Percentiles rank a stretch among this genome's conserved stretches.
phyloP scores from a whole-genome alignment of 1,284 basidiomycete species.

The Ustilago loliicola region DNA sequence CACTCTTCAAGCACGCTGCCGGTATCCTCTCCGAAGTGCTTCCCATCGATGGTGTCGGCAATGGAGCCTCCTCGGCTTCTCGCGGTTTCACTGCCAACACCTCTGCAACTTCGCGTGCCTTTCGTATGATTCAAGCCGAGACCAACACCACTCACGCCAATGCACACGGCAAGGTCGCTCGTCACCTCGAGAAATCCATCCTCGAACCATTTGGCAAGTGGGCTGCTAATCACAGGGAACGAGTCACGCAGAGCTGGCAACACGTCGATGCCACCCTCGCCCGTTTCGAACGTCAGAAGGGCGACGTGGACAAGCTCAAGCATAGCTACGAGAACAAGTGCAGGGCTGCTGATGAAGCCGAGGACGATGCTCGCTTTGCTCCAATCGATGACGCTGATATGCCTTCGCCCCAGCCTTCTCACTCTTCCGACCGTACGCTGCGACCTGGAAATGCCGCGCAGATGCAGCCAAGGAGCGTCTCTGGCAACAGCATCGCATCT shows the following conservation, averaged over 20 bases:
- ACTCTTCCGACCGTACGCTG: slow-evolving; percentile 15
- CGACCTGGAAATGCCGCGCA: slow-evolving; percentile 8
- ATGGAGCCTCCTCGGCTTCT: slow-evolving; percentile 12
- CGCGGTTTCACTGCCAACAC: slow-evolving; percentile 38
- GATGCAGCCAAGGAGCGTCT: slow-evolving; percentile 32
- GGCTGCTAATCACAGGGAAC: slow-evolving; percentile 55
- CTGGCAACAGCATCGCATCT: slow-evolving; percentile 27
- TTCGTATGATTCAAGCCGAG: slow-evolving; percentile 55
- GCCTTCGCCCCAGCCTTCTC: slow-evolving; percentile 15
- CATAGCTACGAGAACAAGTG: slow-evolving; percentile 66
- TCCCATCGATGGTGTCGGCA: slow-evolving; percentile 19
- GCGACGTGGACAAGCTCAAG: slow-evolving; percentile 60
- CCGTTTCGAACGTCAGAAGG: slow-evolving; percentile 57
- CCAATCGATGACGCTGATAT: slow-evolving; percentile 44
- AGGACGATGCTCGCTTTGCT: slow-evolving; percentile 68
- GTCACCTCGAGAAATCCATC: slow-evolving; percentile 55
- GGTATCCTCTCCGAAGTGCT: slow-evolving; percentile 48
- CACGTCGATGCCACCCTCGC: slow-evolving; percentile 57
- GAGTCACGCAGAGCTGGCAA: slow-evolving; percentile 63
- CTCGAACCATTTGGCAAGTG: slow-evolving; percentile 64
- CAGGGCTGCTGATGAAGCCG: slow-evolving; percentile 66
- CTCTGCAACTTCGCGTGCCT: slow-evolving; percentile 49
- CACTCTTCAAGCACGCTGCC: slow-evolving; percentile 54
- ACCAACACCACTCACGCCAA: slow-evolving; percentile 52
- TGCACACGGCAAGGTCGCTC: slow-evolving; percentile 56